phyloP scores from a whole-genome alignment of 2,329 filamentous ascomycete genomes.

The Pseudogymnoascus sp. region DNA sequence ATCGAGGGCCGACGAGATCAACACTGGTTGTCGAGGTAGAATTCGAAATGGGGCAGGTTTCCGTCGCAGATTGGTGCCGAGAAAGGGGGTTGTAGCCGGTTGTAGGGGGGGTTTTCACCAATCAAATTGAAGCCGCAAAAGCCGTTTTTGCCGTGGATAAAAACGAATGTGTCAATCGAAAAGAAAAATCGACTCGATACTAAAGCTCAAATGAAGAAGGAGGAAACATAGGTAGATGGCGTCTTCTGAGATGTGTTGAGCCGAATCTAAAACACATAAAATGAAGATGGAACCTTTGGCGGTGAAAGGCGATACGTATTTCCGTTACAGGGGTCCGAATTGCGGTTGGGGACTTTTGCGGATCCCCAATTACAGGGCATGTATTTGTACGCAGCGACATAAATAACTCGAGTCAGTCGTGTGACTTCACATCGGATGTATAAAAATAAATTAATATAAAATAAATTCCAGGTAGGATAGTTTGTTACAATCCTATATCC shows the following conservation, averaged over 20 bases:
- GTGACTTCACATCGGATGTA: neutral
- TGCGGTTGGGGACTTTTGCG: neutral
- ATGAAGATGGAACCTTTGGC: slow-evolving; percentile 3
- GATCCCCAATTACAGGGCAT: slow-evolving; percentile 5
- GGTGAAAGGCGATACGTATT: slow-evolving; percentile 2
- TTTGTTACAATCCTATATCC: neutral
- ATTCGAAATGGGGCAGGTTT: neutral
- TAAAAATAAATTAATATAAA: neutral
- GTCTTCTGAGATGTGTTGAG: slow-evolving; percentile 7
- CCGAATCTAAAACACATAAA: slow-evolving; percentile 6
- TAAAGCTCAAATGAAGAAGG: neutral
- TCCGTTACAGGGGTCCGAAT: slow-evolving; percentile 6
- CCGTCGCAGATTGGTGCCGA: neutral
- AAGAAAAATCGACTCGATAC: slow-evolving; percentile 1
- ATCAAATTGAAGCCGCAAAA: neutral
- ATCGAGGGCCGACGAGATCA: neutral
- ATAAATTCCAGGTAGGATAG: neutral
- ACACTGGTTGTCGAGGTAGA: neutral
- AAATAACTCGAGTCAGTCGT: neutral
- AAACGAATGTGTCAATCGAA: slow-evolving; percentile 5
- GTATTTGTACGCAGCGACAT: neutral
- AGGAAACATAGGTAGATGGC: slow-evolving; percentile 3
- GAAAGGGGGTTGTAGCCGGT: neutral
- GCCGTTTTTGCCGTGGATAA: neutral
- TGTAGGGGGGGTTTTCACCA: neutral